Evolutionary conservation across 1,284 basidiomycete species (phyloP), one percentile per base, ranked within the genome.

Genomic region (Vanrija sp.): DNA sequence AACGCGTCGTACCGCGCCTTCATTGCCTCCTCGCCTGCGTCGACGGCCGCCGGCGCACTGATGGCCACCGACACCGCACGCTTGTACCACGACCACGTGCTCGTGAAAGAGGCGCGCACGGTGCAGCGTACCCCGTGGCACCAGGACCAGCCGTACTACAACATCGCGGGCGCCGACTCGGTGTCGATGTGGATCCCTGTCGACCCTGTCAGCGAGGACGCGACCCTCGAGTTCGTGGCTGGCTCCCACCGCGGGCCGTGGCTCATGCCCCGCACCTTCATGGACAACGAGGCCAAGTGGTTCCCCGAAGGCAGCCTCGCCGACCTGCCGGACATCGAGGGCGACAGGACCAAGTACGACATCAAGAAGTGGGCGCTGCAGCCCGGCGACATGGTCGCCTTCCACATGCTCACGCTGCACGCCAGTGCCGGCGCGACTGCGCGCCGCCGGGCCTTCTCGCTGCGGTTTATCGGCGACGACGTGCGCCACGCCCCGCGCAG

Each of bases 371-470:
- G 58, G 58, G 52, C 23, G 18, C 43, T 60, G 14, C 19, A 52
- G 43, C 58, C 55, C 0, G 58, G 58, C 12, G 58, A 60, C 49
- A 16, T 56, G 21, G 58, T 60, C 18, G 46, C 45, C 19, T 60
- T 60, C 58, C 55, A 54, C 49, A 60, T 60, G 58, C 46, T 60
- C 26, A 60, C 58, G 46, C 55, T 60, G 46, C 58, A 60, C n/a
- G 58, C 58, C 10, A 46, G 54, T 1, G 49, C 52, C 0, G 58
- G 58, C 4, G 44, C 58, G 3, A 39, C 29, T 18, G 43, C 42
- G 3, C 25, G 56, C 2, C 38, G 56, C 14, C 38, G 56, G 2
- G 56, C 56, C 15, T 57, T 57, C 45, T 46, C 43, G 5, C 38
- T 57, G 14, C 47, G 56, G 10, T 57, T 57, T 43, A 57, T 53